Base-by-base conservation (phyloP, 768 basidiomycete genomes). In the Cystofilobasidium macerans region DNA sequence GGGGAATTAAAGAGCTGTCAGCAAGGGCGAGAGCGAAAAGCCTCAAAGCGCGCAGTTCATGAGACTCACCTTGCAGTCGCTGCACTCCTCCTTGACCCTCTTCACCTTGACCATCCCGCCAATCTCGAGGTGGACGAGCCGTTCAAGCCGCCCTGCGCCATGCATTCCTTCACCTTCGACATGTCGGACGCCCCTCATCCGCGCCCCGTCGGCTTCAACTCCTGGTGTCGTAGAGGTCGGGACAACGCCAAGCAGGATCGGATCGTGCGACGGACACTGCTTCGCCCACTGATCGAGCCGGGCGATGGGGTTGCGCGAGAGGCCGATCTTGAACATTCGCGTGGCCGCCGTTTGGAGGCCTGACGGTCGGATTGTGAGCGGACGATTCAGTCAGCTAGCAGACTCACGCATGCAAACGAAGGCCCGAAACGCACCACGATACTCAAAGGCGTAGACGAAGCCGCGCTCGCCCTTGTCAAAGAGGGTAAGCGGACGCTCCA, bases 281-380 rank as follows among this genome's bases (percentile, higher is more conserved):
- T 20, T 22, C 13, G 38, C 58, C 58, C 58, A 60, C 20, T 60
- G 38, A 18, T 60, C 58, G 26, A 60, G 35, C 14, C 58, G 38
- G 16, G 38, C 35, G 24, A 60, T 45, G 24, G 58, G 58, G 58
- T 60, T 60, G 22, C 38, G 33, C 58, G 58, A 60, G 22, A 40
- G 58, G 38, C 58, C 58, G 58, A 60, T 7, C 43, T 60, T 60
- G 58, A 60, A 60, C 40, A 40, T 60, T 14, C 58, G 58, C 8
- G 38, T 22, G 14, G 6, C 13, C 5, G 5, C 20, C 24, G 58
- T 60, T 26, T 60, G 20, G 16, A 60, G 43, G 9, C 58, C 58
- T 60, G 43, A 1, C 3, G 28, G 22, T 5, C 13, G 30, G 35
- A 13, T 7, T 2, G 40, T 7, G 22, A 58, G 38, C n/a, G 32